Conservation (phyloP, 345 rosid genomes). For the Garcia nutans region DNA sequence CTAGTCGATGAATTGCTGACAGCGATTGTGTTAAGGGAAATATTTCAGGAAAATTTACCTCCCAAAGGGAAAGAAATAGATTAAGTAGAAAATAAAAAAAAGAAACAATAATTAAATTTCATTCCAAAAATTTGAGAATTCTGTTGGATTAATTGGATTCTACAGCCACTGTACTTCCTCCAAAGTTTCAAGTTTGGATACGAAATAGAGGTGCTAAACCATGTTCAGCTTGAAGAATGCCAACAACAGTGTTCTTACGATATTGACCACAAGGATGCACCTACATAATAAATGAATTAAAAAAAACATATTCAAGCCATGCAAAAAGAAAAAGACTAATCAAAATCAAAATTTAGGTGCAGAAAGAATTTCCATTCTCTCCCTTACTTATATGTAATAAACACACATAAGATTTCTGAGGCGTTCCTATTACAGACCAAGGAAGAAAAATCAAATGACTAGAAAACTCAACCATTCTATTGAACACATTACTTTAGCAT, state of each 20-base stretch:
- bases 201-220: conserved; percentile 72
- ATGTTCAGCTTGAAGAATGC: conserved; percentile 93
- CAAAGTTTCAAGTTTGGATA: conserved; percentile 47
- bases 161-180: conserved; percentile 8
- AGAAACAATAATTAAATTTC: neutral
- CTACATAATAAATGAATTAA: conserved; percentile 33
- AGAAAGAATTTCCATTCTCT: conserved; percentile 10
- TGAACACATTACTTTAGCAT: conserved; percentile 1
- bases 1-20: conserved; percentile 75
- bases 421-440: neutral
- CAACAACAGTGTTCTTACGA: conserved; percentile 91
- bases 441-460: neutral
- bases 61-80: neutral
- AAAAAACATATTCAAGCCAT: neutral
- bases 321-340: neutral
- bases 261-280: conserved; percentile 98
- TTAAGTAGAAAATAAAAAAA: neutral
- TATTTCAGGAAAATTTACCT: neutral
- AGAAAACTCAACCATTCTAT: conserved; percentile 13
- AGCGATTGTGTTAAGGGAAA: conserved; percentile 41
- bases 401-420: neutral
- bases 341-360: conserved; percentile 4
- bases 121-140: neutral
- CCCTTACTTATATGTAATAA: conserved; percentile 3
- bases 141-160: neutral